Evolutionary conservation across 169 alveolate genomes (phyloP).

Genomic region (Eimeria necatrix): DNA sequence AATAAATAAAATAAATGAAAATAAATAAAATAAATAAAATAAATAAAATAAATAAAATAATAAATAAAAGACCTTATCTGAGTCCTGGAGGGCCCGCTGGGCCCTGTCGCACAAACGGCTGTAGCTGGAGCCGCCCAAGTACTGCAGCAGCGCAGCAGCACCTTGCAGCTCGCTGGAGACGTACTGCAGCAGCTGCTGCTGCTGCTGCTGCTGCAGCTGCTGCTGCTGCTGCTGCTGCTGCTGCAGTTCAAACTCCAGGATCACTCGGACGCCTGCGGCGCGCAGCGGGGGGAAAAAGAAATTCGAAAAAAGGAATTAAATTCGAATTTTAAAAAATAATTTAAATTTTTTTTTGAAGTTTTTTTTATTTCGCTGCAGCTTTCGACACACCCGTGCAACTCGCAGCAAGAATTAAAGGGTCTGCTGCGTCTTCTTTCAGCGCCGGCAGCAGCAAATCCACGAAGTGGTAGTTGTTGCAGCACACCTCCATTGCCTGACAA

Average conservation of each 20-base stretch:
- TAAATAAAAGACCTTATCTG: background rate
- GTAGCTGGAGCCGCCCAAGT: slow-evolving; percentile 66
- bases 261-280: slow-evolving; percentile 71
- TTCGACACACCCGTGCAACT: slow-evolving; percentile 26
- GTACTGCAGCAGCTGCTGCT: background rate
- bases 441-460: slow-evolving; percentile 69
- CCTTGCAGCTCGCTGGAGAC: slow-evolving; percentile 35
- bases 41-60: background rate
- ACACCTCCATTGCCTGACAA: slow-evolving; percentile 54
- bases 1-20: background rate
- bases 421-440: slow-evolving; percentile 59
- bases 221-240: slow-evolving; percentile 13
- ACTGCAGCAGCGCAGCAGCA: slow-evolving; percentile 56
- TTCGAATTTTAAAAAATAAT: background rate
- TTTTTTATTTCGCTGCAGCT: background rate
- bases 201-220: background rate
- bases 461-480: slow-evolving; percentile 65
- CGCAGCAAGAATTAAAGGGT: slow-evolving; percentile 74
- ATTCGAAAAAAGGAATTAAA: background rate
- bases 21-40: no score
- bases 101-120: slow-evolving; percentile 71
- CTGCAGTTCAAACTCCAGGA: slow-evolving; percentile 20
- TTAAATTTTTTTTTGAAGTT: background rate
- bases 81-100: background rate
- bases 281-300: background rate